phyloP scores from a whole-genome alignment of 768 basidiomycete genomes.

The Suillus placidus region DNA sequence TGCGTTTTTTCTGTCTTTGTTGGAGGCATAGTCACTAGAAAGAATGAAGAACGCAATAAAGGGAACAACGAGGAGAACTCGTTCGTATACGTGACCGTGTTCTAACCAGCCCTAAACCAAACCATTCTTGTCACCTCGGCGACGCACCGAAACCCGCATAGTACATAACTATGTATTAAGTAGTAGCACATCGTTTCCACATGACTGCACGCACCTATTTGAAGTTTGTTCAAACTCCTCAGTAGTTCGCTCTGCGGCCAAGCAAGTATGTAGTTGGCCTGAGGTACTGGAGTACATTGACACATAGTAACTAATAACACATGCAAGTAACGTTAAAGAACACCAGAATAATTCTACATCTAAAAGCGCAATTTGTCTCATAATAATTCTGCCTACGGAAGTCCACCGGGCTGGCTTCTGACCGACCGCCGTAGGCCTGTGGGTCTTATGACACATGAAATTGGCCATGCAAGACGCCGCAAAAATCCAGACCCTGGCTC shows the following conservation, averaged over 20 bases:
- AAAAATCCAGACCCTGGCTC: slow-evolving; percentile 11
- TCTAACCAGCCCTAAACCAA: slow-evolving; percentile 2
- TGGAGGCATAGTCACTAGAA: not conserved
- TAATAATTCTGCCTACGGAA: not conserved
- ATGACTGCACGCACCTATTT: too few relatives aligned
- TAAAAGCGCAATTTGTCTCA: not conserved
- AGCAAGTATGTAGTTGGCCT: too few relatives aligned
- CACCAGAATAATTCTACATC: not conserved
- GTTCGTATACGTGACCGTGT: not conserved
- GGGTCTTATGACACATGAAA: slow-evolving; percentile 17
- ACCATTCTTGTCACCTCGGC: too few relatives aligned
- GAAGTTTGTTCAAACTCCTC: too few relatives aligned
- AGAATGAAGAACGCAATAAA: not conserved
- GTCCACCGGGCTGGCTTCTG: not conserved
- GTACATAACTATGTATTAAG: too few relatives aligned
- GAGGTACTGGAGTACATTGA: too few relatives aligned
- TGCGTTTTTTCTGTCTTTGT: not conserved
- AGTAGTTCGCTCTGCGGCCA: too few relatives aligned
- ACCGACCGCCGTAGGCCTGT: not conserved
- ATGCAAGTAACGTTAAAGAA: not conserved
- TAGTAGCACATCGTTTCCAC: too few relatives aligned
- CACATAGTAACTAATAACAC: not conserved
- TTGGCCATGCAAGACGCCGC: slow-evolving; percentile 26
- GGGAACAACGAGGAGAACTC: too few relatives aligned
- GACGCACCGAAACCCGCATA: too few relatives aligned